A percentile compares a stretch with the other conserved stretches of the same genome.
Conservation (phyloP, 352 stramenopile species). For the Lagenidium sp. region DNA sequence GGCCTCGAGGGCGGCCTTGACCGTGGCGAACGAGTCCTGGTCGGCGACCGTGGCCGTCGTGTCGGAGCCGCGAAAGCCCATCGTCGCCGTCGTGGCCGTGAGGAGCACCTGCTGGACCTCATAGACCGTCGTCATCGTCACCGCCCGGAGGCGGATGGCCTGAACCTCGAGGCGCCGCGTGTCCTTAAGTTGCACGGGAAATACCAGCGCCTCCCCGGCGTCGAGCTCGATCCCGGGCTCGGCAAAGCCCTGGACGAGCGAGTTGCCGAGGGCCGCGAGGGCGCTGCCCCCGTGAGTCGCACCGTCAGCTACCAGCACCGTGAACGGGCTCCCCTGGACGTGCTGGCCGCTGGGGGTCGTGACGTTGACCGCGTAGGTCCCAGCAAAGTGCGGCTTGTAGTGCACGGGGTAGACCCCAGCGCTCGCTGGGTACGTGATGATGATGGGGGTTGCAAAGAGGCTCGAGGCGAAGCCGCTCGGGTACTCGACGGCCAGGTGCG, state of each 20-base stretch:
- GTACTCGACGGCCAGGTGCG: slow-evolving; percentile 71
- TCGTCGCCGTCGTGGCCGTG: slow-evolving; percentile 20
- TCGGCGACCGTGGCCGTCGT: slow-evolving; percentile 19
- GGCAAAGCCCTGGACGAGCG: slow-evolving; percentile 56
- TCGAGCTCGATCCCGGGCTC: slow-evolving; percentile 44
- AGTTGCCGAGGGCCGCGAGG: slow-evolving; percentile 52
- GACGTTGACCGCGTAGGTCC: slow-evolving; percentile 85
- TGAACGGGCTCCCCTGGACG: slow-evolving; percentile 88
- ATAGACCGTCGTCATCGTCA: slow-evolving; percentile 28
- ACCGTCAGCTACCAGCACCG: slow-evolving; percentile 66
- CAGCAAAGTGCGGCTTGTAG: slow-evolving; percentile 89
- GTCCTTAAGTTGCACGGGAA: slow-evolving; percentile 92
- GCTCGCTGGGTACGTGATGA: slow-evolving; percentile 34
- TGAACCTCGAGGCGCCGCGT: slow-evolving; percentile 57
- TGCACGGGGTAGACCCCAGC: slow-evolving; percentile 86
- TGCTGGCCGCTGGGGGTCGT: slow-evolving; percentile 61
- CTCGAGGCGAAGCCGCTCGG: slow-evolving; percentile 19
- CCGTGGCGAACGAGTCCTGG: slow-evolving; percentile 24
- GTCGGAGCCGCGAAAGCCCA: slow-evolving; percentile 57
- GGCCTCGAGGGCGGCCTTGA: slow-evolving; percentile 56
- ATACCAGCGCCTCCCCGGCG: slow-evolving; percentile 39
- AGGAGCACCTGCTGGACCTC: slow-evolving; percentile 58
- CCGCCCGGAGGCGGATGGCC: slow-evolving; percentile 42
- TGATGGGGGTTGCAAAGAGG: slow-evolving; percentile 35
- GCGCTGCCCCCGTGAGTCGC: slow-evolving; percentile 64